These are phyloP conservation scores for Serendipita sp. DNA, from an alignment of 768 basidiomycete species.

Conservation along the genomic window DNA sequence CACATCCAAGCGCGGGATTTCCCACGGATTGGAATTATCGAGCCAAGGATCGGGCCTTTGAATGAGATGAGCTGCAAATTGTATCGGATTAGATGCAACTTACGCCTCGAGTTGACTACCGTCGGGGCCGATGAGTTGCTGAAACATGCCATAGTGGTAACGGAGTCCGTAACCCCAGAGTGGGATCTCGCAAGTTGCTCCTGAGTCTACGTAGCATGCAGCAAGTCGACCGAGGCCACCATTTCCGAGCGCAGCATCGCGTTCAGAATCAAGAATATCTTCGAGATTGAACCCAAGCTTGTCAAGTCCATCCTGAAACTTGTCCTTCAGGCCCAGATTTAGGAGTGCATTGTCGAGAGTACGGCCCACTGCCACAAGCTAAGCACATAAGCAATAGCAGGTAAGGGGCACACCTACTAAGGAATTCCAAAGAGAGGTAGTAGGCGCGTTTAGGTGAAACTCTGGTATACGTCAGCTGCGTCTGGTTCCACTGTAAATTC, in stretches of 20 bases:
- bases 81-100: background rate
- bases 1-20: conserved; percentile 73
- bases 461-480: conserved; percentile 58
- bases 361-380: conserved; percentile 18
- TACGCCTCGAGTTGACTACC: conserved; percentile 65
- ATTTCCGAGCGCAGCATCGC: conserved; percentile 90
- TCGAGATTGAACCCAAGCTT: conserved; percentile 83
- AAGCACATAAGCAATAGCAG: conserved; percentile 1
- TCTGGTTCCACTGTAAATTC: conserved; percentile 54
- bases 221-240: conserved; percentile 92
- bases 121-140: conserved; percentile 72
- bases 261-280: conserved; percentile 73
- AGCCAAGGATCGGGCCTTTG: conserved; percentile 76
- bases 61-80: background rate
- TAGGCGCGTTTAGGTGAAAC: conserved; percentile 83
- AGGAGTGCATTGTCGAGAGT: conserved; percentile 53
- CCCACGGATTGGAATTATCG: conserved; percentile 77
- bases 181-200: conserved; percentile 77
- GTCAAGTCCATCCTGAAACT: conserved; percentile 50
- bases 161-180: conserved; percentile 91
- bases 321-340: conserved; percentile 70
- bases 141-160: conserved; percentile 94
- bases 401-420: conserved; percentile 66
- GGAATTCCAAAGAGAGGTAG: conserved; percentile 89
- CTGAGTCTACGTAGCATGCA: conserved; percentile 94